These are phyloP conservation scores for Phytophthora rubi DNA, from an alignment of 352 stramenopile species.

Conservation along the genomic window DNA sequence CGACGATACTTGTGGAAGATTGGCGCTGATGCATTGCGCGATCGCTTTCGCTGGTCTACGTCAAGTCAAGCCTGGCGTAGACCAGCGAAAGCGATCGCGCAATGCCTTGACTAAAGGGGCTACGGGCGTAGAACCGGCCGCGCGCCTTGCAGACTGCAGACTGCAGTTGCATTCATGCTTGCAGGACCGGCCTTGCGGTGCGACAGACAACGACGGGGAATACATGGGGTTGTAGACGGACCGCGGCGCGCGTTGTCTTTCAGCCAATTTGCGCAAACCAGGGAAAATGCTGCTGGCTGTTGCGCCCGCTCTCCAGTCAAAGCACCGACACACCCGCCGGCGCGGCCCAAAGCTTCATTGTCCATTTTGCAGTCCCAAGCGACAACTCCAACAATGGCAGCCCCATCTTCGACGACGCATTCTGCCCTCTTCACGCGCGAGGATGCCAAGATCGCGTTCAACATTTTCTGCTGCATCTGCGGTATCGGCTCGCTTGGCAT, in stretches of 20 bases:
- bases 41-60: constrained; percentile 25
- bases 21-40: constrained; percentile 14
- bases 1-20: constrained; percentile 11
- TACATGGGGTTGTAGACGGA: constrained; percentile 22
- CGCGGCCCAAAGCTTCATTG: constrained; percentile 11
- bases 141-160: neutral
- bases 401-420: constrained; percentile 9
- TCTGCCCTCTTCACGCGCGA: constrained; percentile 52
- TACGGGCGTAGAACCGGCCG: constrained; percentile 10
- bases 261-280: constrained; percentile 28
- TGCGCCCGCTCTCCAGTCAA: constrained; percentile 20
- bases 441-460: constrained; percentile 53
- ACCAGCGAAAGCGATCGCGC: constrained; percentile 18
- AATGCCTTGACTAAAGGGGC: neutral
- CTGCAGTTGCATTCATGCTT: constrained; percentile 2
- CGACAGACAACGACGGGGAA: constrained; percentile 21
- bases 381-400: constrained; percentile 12
- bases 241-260: constrained; percentile 14
- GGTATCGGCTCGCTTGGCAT: constrained; percentile 64
- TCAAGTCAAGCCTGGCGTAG: constrained; percentile 15
- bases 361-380: constrained; percentile 15
- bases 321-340: constrained; percentile 14
- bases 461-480: constrained; percentile 57
- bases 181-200: constrained; percentile 4
- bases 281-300: constrained; percentile 31